Evolutionary conservation across 768 basidiomycete genomes (phyloP).

Genomic region (Calocera cornea): DNA sequence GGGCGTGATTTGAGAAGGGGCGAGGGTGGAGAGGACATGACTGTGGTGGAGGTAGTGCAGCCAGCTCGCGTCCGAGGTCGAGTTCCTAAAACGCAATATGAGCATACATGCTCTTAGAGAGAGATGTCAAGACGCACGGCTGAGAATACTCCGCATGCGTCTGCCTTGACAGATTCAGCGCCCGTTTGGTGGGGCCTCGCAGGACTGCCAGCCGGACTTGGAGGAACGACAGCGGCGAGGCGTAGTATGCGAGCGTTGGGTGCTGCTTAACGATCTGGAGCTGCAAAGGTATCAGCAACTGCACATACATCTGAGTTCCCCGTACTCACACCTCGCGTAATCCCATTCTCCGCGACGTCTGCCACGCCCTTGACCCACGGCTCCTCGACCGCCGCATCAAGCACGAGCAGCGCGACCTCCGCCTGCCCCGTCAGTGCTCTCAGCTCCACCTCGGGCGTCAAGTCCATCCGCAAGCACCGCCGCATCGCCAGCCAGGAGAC

Average conservation of each 20-base stretch:
- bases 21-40: neutral
- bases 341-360: neutral
- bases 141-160: neutral
- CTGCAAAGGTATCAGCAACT: neutral
- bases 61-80: neutral
- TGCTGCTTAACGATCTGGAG: neutral
- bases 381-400: constrained; percentile 10
- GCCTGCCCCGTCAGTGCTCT: neutral
- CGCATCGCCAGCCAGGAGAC: neutral
- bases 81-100: neutral
- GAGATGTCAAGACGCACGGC: neutral
- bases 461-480: neutral
- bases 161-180: neutral
- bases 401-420: constrained; percentile 5
- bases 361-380: constrained; percentile 7
- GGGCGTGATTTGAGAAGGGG: neutral
- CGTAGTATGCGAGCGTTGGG: neutral
- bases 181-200: neutral
- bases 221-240: neutral
- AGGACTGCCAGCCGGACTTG: neutral
- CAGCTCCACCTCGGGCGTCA: neutral
- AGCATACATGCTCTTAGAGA: neutral
- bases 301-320: neutral
- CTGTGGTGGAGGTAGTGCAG: neutral
- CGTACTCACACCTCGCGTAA: neutral